Conservation (phyloP, 257 asterid genomes). For the Gentiana macrophylla region DNA sequence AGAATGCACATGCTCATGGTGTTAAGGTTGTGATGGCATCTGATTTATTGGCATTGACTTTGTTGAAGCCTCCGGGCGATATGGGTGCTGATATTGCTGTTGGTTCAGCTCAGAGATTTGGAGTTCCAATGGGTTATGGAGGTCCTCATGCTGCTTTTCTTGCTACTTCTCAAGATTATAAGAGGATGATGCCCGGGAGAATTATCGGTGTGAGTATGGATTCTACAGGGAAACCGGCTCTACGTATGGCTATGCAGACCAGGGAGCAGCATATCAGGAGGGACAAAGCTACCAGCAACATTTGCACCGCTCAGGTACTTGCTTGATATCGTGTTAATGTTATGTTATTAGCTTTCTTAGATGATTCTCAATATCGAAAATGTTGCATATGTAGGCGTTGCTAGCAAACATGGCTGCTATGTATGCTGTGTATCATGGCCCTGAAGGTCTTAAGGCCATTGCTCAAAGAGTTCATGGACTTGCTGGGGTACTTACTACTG, state of each 20-base stretch:
- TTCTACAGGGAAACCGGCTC: constrained; percentile 88
- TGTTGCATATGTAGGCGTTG: constrained; percentile 45
- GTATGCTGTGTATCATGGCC: constrained; percentile 99
- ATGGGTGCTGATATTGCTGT: constrained; percentile 90
- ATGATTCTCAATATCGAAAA: no score
- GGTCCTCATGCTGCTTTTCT: constrained; percentile 99
- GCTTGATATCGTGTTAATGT: background rate
- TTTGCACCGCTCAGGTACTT: constrained; percentile 94
- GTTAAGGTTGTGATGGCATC: constrained; percentile 98
- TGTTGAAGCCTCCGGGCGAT: constrained; percentile 96
- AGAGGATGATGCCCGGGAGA: constrained; percentile 99
- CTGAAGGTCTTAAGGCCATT: constrained; percentile 89
- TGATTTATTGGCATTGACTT: constrained; percentile 78
- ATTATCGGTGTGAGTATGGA: constrained; percentile 94
- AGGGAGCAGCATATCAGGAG: constrained; percentile 98
- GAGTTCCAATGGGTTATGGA: constrained; percentile 99
- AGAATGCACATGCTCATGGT: constrained; percentile 85
- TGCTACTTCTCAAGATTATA: constrained; percentile 98
- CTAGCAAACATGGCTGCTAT: constrained; percentile 99
- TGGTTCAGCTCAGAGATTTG: constrained; percentile 98
- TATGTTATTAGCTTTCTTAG: no score
- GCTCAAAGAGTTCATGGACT: constrained; percentile 94
- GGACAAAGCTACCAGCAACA: constrained; percentile 98
- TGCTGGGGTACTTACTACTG: constrained; percentile 74
- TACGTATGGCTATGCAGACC: constrained; percentile 99